These are phyloP conservation scores for Alternaria arbusti DNA, from an alignment of 2,329 filamentous ascomycete species.

Conservation along the genomic window DNA sequence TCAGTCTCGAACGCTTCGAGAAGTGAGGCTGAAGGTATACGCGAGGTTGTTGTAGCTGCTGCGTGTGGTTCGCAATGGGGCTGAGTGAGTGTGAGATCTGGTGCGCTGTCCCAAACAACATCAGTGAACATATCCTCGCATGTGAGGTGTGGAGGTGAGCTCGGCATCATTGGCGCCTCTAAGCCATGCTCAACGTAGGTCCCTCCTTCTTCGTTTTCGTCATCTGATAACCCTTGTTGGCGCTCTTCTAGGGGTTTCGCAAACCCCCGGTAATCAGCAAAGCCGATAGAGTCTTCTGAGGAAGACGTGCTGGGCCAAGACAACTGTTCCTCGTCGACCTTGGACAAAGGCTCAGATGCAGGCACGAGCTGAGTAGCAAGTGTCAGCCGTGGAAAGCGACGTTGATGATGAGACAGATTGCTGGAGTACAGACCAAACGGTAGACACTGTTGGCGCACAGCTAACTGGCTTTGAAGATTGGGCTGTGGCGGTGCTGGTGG, in stretches of 20 bases:
- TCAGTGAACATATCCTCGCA: neutral
- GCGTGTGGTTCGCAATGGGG: neutral
- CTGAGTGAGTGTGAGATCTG: neutral
- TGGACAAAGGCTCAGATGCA: neutral
- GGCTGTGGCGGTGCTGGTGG: neutral
- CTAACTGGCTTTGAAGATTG: neutral
- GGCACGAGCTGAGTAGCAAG: slow-evolving; percentile 1
- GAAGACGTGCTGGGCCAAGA: neutral
- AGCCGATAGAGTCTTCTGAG: neutral
- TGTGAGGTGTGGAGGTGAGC: neutral
- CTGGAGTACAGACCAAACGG: neutral
- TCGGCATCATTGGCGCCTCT: neutral
- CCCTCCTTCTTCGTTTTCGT: neutral
- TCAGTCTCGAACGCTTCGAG: neutral
- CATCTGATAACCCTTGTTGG: slow-evolving; percentile 2
- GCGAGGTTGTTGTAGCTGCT: neutral
- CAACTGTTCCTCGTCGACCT: neutral
- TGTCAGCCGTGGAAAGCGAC: neutral
- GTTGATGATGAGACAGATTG: neutral
- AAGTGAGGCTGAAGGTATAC: neutral
- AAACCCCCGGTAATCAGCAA: neutral
- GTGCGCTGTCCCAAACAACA: slow-evolving; percentile 2
- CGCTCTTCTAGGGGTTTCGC: neutral
- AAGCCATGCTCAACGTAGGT: neutral
- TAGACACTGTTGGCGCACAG: neutral